Percentiles rank a stretch among this genome's conserved stretches.
Conservation (phyloP, 2,329 filamentous ascomycete genomes). For the Xylaria digitata region DNA sequence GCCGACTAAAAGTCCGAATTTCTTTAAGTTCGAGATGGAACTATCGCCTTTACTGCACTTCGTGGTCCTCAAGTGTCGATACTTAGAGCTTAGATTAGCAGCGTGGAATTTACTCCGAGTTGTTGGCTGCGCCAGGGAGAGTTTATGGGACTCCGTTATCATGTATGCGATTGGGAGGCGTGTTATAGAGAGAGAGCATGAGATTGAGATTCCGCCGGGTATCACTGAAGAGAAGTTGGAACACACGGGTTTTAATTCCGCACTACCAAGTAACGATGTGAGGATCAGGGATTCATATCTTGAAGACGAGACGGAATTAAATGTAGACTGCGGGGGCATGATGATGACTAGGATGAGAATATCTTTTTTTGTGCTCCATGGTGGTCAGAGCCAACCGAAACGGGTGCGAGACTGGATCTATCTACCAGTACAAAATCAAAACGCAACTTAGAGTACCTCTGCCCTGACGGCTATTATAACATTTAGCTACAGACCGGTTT, state of each 20-base stretch:
- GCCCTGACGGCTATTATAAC: no score
- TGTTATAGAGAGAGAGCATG: slow-evolving; percentile 37
- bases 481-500: no score
- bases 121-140: slow-evolving; percentile 29
- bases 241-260: background rate
- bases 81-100: slow-evolving; percentile 33
- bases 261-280: slow-evolving; percentile 27
- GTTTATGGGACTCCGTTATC: slow-evolving; percentile 33
- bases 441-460: no score
- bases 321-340: slow-evolving; percentile 10
- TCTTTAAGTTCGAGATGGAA: slow-evolving; percentile 40
- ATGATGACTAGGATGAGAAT: slow-evolving; percentile 27
- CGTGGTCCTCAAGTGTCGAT: slow-evolving; percentile 39
- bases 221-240: background rate
- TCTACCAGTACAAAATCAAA: slow-evolving; percentile 8
- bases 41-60: slow-evolving; percentile 38
- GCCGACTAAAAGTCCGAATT: background rate
- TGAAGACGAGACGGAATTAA: slow-evolving; percentile 27
- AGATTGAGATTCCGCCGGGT: slow-evolving; percentile 14
- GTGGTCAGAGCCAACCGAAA: background rate
- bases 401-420: slow-evolving; percentile 32
- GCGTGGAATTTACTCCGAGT: slow-evolving; percentile 26
- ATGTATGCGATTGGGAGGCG: slow-evolving; percentile 32
- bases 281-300: slow-evolving; percentile 36
- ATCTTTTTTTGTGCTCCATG: slow-evolving; percentile 20